Evolutionary conservation across 192 early-diverging fungal species (phyloP), one percentile per base, ranked within the genome.

Genomic region (Coemansia sp.): DNA sequence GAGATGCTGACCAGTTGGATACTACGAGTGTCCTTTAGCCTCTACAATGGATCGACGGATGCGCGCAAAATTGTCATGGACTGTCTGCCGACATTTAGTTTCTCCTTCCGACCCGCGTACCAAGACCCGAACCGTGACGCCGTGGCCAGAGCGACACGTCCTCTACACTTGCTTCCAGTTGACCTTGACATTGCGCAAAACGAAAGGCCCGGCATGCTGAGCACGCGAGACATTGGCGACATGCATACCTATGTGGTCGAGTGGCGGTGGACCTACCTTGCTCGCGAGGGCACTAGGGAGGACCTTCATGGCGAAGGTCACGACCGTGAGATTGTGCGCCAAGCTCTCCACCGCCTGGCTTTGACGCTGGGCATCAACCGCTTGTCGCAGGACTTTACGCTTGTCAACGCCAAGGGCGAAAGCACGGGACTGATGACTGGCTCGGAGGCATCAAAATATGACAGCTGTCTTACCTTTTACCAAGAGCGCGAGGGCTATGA

Each of bases 211-310:
- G 72, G 75, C 24, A 66, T 81, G 44, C 76, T 80, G 18, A 75
- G 60, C 57, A 85, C 76, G 11, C 79, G 75, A 41, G 79, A 81
- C 64, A 72, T 85, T 22, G 83, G 83, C 38, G 76, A 85, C 46
- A 16, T 85, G 72, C 78, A 85, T 43, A 81, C 83, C 5, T 80
- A 85, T 46, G 75, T 85, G 43, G 70, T 85, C 8, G 83, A 85
- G 43, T 85, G 83, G 83, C 78, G 73, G 41, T 85, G 83, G 83
- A 76, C 75, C 15, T 85, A 85, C 44, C 73, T 80, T 62, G 79
- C 83, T 11, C 83, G 79, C 65, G 78, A 85, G 52, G 78, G 76
- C 27, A 80, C 47, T 12, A 66, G 70, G 47, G 68, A 76, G 55
- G 83, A 85, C 44, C 70, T 80, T 24, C 72, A 72, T 31, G 78